Evolutionary conservation across 257 asterid genomes (phyloP).

Genomic region (Jaltomata sinuosa): DNA sequence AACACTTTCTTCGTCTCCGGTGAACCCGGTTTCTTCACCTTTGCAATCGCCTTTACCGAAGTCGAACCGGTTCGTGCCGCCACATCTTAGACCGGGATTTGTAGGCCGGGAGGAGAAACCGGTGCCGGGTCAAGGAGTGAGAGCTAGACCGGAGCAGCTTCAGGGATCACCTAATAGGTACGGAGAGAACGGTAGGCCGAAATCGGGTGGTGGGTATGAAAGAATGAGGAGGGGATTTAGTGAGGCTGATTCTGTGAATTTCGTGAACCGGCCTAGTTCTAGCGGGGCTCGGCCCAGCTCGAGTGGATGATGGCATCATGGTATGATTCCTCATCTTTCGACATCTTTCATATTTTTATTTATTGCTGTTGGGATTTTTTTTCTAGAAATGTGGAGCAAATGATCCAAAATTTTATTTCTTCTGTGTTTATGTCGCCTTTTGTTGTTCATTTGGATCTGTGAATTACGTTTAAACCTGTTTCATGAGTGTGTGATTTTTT

Average conservation of each 20-base stretch:
- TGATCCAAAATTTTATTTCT: neutral
- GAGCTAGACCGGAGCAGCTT: constrained; percentile 26
- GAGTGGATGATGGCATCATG: constrained; percentile 40
- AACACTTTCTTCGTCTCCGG: constrained; percentile 28
- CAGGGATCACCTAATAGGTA: constrained; percentile 16
- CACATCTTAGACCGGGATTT: constrained; percentile 83
- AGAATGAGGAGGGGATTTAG: constrained; percentile 29
- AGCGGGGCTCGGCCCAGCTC: constrained; percentile 48
- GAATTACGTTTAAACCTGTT: neutral
- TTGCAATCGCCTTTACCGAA: constrained; percentile 32
- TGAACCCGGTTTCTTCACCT: constrained; percentile 17
- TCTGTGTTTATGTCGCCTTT: neutral
- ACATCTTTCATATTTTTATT: neutral
- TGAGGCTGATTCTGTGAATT: constrained; percentile 26
- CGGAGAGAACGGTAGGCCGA: constrained; percentile 49
- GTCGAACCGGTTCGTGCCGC: constrained; percentile 58
- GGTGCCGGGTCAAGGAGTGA: constrained; percentile 34
- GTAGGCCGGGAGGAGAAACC: constrained; percentile 61
- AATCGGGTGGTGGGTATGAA: constrained; percentile 68
- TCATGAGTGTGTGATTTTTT: neutral
- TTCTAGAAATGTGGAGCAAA: neutral
- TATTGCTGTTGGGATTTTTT: neutral
- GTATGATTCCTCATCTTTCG: constrained; percentile 13
- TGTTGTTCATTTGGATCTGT: neutral
- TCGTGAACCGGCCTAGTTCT: constrained; percentile 41